phyloP scores from a whole-genome alignment of 1,284 basidiomycete genomes.

The Violaceomyces palustris region DNA sequence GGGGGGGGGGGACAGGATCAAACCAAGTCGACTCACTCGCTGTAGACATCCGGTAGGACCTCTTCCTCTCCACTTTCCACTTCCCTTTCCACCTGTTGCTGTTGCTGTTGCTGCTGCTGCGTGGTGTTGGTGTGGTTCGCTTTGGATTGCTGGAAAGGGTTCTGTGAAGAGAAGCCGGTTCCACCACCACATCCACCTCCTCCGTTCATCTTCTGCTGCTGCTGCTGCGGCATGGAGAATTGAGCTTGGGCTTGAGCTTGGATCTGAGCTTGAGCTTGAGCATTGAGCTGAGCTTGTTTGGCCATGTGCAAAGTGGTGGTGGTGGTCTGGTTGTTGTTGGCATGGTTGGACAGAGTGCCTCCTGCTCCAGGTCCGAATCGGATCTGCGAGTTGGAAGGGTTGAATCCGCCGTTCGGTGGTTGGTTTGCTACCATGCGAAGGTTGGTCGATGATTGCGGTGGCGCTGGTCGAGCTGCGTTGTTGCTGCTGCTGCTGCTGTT shows the following conservation, averaged over 20 bases:
- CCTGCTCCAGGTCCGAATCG: slow-evolving; percentile 28
- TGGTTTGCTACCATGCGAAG: no score
- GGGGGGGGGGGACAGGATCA: no score
- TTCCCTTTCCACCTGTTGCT: slow-evolving; percentile 14
- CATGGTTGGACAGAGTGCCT: no score
- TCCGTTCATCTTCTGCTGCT: slow-evolving; percentile 9
- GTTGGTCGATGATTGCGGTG: no score
- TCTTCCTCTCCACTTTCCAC: slow-evolving; percentile 15
- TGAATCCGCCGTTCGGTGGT: no score
- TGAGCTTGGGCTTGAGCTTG: not conserved
- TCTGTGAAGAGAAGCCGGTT: slow-evolving; percentile 8
- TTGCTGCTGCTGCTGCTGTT: no score
- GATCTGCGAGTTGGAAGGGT: slow-evolving; percentile 20
- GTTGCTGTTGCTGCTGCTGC: slow-evolving; percentile 8
- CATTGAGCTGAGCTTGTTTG: not conserved
- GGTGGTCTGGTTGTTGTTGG: slow-evolving; percentile 20
- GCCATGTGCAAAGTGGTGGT: no score
- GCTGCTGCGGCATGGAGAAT: slow-evolving; percentile 6
- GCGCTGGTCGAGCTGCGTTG: no score
- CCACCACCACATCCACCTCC: slow-evolving; percentile 26
- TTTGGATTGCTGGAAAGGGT: slow-evolving; percentile 1
- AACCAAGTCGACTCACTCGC: no score
- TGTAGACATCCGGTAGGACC: slow-evolving; percentile 35
- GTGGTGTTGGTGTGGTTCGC: slow-evolving; percentile 2
- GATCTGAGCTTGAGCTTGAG: not conserved